Evolutionary conservation across 805 yeast genomes (phyloP).

Genomic region (Suhomyces vadensis): DNA sequence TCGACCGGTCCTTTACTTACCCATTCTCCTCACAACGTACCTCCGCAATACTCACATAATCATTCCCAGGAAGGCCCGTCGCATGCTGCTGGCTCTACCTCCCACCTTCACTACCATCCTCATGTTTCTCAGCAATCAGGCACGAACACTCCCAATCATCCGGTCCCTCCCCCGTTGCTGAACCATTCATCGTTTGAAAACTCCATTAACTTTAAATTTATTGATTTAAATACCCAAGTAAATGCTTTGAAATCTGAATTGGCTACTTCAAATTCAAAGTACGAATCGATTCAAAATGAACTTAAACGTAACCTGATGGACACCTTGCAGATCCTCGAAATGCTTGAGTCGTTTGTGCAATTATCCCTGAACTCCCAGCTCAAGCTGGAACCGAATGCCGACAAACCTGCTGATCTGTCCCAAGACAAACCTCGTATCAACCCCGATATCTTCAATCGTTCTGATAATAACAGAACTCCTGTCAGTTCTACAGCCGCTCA

Average conservation of each 20-base stretch:
- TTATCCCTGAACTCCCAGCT: not conserved
- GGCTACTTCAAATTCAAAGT: constrained; percentile 42
- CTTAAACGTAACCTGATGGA: constrained; percentile 53
- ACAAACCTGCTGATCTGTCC: not conserved
- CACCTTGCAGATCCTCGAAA: constrained; percentile 51
- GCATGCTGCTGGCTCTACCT: constrained; percentile 2
- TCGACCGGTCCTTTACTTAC: not conserved
- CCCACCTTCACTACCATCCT: not conserved
- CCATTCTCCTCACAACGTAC: not conserved
- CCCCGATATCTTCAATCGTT: constrained; percentile 15
- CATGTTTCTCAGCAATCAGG: constrained; percentile 2
- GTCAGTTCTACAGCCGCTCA: constrained; percentile 9
- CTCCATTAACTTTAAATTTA: constrained; percentile 24
- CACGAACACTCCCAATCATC: constrained; percentile 3
- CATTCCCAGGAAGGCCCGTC: constrained; percentile 6
- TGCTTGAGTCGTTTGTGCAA: constrained; percentile 32
- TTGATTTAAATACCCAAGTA: constrained; percentile 41
- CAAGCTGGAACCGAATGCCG: constrained; percentile 2
- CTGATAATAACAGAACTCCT: constrained; percentile 31
- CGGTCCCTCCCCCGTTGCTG: constrained; percentile 12
- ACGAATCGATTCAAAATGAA: constrained; percentile 51
- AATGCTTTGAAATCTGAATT: constrained; percentile 44
- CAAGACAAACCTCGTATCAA: constrained; percentile 12
- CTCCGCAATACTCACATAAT: constrained; percentile 6
- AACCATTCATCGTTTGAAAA: constrained; percentile 18